Evolutionary conservation across 768 basidiomycete genomes (phyloP).

Genomic region (Serendipita sp.): DNA sequence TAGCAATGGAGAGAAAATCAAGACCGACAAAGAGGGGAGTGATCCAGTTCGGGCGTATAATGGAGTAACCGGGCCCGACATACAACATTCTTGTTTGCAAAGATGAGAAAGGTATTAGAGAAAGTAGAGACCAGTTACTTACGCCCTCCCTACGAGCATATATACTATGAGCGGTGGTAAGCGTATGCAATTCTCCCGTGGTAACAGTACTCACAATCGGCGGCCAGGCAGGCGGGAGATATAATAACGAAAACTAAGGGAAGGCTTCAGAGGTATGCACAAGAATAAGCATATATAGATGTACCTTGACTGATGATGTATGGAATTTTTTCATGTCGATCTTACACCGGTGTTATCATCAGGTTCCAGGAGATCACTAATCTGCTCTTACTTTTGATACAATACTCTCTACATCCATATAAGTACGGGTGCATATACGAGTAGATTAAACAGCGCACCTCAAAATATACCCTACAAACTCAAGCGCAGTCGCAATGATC

Average conservation of each 20-base stretch:
- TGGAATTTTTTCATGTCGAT: background rate
- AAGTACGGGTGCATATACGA: background rate
- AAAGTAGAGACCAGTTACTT: background rate
- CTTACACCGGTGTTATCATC: background rate
- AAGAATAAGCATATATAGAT: background rate
- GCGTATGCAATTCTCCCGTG: background rate
- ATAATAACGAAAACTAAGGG: background rate
- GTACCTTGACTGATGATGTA: conserved; percentile 4
- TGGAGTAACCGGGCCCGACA: background rate
- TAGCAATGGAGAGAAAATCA: background rate
- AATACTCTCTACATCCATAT: background rate
- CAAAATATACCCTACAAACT: background rate
- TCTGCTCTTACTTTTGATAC: background rate
- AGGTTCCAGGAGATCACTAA: background rate
- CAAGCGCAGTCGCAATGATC: background rate
- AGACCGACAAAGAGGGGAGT: background rate
- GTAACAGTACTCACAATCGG: background rate
- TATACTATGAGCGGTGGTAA: background rate
- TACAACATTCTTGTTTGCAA: background rate
- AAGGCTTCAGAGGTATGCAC: background rate
- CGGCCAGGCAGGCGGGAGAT: background rate
- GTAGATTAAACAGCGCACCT: background rate
- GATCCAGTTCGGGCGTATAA: background rate
- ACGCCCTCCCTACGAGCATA: conserved; percentile 1
- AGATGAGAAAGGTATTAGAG: background rate